Conservation (phyloP, 2,329 filamentous ascomycete genomes). For the Byssochlamys sp. region DNA sequence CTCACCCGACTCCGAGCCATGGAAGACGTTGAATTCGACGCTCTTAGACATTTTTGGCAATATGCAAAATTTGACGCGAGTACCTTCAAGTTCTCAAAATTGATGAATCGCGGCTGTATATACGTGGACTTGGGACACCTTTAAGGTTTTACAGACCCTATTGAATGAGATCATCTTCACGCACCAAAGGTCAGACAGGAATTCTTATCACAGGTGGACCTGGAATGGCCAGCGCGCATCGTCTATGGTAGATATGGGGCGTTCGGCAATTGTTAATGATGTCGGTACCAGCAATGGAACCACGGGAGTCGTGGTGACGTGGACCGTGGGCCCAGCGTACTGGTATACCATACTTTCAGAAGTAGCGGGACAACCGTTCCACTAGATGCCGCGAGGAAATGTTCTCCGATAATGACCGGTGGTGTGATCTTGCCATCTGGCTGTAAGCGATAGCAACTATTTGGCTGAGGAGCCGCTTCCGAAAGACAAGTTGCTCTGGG, state of each 20-base stretch:
- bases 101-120: neutral
- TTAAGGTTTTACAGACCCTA: neutral
- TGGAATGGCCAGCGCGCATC: neutral
- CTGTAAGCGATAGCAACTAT: neutral
- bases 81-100: neutral
- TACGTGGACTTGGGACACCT: neutral
- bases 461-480: neutral
- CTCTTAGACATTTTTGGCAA: conserved; percentile 1
- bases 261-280: no score
- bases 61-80: neutral
- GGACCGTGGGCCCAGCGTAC: neutral
- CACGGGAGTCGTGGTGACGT: neutral
- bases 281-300: no score
- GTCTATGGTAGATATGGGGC: no score
- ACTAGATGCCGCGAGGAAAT: neutral
- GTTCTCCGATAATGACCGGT: neutral
- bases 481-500: neutral
- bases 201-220: neutral
- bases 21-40: conserved; percentile 10
- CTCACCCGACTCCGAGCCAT: conserved; percentile 9
- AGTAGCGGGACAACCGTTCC: neutral
- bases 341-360: neutral
- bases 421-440: neutral
- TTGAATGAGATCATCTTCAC: neutral
- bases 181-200: neutral